These are phyloP conservation scores for Solanum phureja DNA, from an alignment of 257 asterid genomes.

Conservation along the genomic window DNA sequence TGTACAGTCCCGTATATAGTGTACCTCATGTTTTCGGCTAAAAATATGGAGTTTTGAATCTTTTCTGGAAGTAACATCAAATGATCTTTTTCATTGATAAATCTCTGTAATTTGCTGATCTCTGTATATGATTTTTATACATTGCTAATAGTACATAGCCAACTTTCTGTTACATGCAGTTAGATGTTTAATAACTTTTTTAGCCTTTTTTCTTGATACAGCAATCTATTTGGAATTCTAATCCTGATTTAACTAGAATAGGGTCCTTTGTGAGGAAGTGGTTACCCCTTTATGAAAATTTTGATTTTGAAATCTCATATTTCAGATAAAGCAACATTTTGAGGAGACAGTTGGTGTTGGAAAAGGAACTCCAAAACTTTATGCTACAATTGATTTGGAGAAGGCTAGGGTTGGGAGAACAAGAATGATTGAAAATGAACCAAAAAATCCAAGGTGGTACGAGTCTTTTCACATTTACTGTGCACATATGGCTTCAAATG, in stretches of 20 bases:
- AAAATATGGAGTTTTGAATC: neutral
- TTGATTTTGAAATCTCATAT: conserved; percentile 2
- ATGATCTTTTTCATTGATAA: neutral
- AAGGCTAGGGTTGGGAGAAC: conserved; percentile 94
- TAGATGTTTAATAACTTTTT: neutral
- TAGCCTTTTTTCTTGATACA: neutral
- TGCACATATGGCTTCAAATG: conserved; percentile 66
- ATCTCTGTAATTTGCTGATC: neutral
- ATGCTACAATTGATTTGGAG: conserved; percentile 74
- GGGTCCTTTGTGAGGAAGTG: neutral
- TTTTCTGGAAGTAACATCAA: neutral
- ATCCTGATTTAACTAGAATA: neutral
- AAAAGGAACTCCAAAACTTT: conserved; percentile 68
- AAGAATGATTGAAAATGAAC: conserved; percentile 53
- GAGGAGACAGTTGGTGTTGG: conserved; percentile 82
- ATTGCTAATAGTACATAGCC: neutral
- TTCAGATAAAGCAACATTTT: conserved; percentile 48
- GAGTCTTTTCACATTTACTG: conserved; percentile 92
- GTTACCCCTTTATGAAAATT: neutral
- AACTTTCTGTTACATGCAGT: neutral
- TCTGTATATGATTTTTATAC: neutral
- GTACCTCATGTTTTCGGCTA: neutral
- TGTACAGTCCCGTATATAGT: neutral
- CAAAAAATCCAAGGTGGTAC: conserved; percentile 63
- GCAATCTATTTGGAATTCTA: neutral